A percentile compares a stretch with the other conserved stretches of the same genome.
phyloP scores from a whole-genome alignment of 2,329 filamentous ascomycete genomes.

The Arachnomyces sp. region DNA sequence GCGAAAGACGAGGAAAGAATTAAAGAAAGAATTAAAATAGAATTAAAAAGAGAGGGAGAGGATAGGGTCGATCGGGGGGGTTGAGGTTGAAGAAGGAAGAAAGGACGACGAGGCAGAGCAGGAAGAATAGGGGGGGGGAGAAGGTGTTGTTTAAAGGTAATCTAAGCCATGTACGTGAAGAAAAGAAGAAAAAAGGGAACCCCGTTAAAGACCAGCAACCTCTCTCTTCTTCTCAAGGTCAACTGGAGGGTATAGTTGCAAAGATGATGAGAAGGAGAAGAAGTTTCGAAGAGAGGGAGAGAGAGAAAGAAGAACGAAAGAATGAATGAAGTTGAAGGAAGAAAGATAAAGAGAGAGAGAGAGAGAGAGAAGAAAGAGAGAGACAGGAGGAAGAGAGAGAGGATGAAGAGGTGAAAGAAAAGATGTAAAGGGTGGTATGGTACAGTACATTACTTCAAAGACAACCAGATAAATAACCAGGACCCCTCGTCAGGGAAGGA shows the following conservation, averaged over 20 bases:
- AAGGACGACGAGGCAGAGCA: slow-evolving; percentile 1
- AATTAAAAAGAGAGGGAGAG: neutral
- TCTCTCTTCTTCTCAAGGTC: slow-evolving; percentile 17
- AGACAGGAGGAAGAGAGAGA: slow-evolving; percentile 18
- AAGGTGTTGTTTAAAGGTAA: slow-evolving; percentile 1
- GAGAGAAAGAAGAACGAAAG: slow-evolving; percentile 28
- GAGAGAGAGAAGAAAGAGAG: slow-evolving; percentile 19
- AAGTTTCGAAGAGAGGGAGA: slow-evolving; percentile 21
- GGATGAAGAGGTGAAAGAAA: slow-evolving; percentile 3
- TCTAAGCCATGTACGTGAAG: slow-evolving; percentile 1
- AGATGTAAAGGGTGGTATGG: neutral
- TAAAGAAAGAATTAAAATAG: neutral
- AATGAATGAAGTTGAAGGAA: slow-evolving; percentile 17
- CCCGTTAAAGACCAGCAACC: slow-evolving; percentile 23
- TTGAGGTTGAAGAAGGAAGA: neutral
- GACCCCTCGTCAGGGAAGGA: too few species aligned
- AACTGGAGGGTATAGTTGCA: neutral
- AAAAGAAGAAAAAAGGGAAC: slow-evolving; percentile 15
- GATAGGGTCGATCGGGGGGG: neutral
- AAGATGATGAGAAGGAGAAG: slow-evolving; percentile 15
- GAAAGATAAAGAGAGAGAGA: slow-evolving; percentile 20
- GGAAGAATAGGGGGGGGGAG: neutral
- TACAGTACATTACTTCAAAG: too few species aligned
- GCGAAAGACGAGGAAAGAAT: slow-evolving; percentile 4
- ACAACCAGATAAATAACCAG: too few species aligned